phyloP scores from a whole-genome alignment of 768 basidiomycete species.

The Lanmaoa pseudosensibilis region DNA sequence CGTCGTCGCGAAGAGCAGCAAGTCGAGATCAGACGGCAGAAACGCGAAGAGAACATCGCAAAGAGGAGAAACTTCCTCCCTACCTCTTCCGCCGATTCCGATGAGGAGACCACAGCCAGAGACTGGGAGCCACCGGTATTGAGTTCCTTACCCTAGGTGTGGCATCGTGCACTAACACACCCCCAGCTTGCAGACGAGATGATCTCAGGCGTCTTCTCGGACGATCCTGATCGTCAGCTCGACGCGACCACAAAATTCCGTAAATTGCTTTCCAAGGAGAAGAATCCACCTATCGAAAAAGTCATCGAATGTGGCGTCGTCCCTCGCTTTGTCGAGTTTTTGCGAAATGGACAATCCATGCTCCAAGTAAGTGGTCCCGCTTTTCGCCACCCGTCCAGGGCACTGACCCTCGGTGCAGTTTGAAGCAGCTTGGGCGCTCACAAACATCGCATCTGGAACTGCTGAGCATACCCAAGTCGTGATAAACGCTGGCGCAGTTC shows the following conservation, averaged over 20 bases:
- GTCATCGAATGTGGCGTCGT: constrained; percentile 98
- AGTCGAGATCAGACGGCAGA: constrained; percentile 97
- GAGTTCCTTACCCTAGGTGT: constrained; percentile 13
- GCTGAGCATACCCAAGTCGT: constrained; percentile 98
- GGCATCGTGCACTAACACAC: constrained; percentile 8
- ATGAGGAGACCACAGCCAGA: constrained; percentile 77
- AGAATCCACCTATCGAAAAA: constrained; percentile 98
- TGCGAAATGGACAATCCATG: constrained; percentile 78
- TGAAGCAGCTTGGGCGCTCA: constrained; percentile 97
- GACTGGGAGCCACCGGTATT: constrained; percentile 78
- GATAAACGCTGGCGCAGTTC: constrained; percentile 91
- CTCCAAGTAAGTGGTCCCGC: constrained; percentile 58
- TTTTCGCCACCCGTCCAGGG: constrained; percentile 5
- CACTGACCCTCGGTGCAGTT: constrained; percentile 52
- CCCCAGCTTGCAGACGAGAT: constrained; percentile 83
- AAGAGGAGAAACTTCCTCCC: constrained; percentile 95
- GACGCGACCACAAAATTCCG: constrained; percentile 99
- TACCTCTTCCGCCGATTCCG: constrained; percentile 73
- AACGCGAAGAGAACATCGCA: constrained; percentile 97
- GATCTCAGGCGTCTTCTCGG: constrained; percentile 90
- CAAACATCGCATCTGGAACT: constrained; percentile 97
- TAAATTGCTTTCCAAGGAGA: constrained; percentile 98
- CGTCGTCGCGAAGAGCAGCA: constrained; percentile 97
- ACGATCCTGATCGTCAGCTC: constrained; percentile 87
- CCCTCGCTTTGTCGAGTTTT: constrained; percentile 94